These are phyloP conservation scores for Yamadazyma spencermartinsiae DNA, from an alignment of 1,139 yeast genomes.

Conservation along the genomic window DNA sequence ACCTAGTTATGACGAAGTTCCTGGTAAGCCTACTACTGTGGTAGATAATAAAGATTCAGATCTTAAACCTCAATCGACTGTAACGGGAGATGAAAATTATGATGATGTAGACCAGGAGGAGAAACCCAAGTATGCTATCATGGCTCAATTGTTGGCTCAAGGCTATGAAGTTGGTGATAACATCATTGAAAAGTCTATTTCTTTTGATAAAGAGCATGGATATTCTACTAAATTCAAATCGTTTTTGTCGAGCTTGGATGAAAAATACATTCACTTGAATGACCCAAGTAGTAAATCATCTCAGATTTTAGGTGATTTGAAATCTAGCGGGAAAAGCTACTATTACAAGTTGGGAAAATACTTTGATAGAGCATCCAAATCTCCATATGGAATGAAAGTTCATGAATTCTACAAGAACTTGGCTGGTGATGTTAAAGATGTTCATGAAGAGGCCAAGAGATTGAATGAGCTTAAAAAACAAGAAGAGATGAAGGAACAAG, in stretches of 20 bases:
- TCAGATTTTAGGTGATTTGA: conserved; percentile 29
- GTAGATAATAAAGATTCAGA: conserved; percentile 15
- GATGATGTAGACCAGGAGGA: conserved; percentile 71
- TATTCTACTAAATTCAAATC: conserved; percentile 54
- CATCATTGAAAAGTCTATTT: conserved; percentile 58
- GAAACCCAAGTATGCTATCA: conserved; percentile 73
- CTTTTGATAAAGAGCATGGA: conserved; percentile 67
- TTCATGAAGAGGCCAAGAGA: conserved; percentile 73
- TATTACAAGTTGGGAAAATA: conserved; percentile 30
- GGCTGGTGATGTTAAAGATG: conserved; percentile 58
- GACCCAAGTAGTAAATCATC: conserved; percentile 37
- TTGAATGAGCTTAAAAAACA: conserved; percentile 59
- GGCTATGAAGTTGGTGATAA: conserved; percentile 71
- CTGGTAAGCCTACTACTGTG: conserved; percentile 9
- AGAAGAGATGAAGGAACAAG: conserved; percentile 16
- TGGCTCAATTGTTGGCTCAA: conserved; percentile 73
- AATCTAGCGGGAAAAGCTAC: conserved; percentile 17
- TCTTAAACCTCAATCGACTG: conserved; percentile 24
- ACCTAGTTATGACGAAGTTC: conserved; percentile 13
- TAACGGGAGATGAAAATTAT: conserved; percentile 32
- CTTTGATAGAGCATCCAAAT: conserved; percentile 35
- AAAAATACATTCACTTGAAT: conserved; percentile 58
- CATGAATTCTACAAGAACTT: conserved; percentile 42
- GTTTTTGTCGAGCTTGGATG: conserved; percentile 56
- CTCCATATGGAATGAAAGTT: conserved; percentile 39